Percentiles rank a stretch among this genome's conserved stretches.
phyloP scores from a whole-genome alignment of 352 stramenopile species.

The Vaucheria bursata region DNA sequence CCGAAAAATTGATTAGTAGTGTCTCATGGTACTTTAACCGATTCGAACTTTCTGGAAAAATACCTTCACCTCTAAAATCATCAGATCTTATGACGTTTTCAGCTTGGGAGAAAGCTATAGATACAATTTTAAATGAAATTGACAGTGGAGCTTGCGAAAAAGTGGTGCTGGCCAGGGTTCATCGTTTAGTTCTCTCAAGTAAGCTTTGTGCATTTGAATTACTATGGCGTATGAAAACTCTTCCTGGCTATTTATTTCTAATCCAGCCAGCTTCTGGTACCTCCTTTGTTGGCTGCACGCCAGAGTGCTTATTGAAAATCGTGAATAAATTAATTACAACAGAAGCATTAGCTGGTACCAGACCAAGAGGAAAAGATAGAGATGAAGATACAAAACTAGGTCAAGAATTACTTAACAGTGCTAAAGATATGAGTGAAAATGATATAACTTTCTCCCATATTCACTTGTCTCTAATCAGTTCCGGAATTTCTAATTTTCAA shows the following conservation, averaged over 20 bases:
- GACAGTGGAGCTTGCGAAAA: neutral
- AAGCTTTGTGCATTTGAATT: slow-evolving; percentile 16
- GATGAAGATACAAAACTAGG: slow-evolving; percentile 28
- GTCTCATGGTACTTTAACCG: neutral
- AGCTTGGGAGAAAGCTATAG: neutral
- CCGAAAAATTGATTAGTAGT: neutral
- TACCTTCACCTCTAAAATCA: neutral
- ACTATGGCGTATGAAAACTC: slow-evolving; percentile 15
- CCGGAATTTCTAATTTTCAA: no score
- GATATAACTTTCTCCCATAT: slow-evolving; percentile 29
- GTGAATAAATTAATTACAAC: slow-evolving; percentile 23
- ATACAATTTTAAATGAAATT: neutral
- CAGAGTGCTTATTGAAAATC: slow-evolving; percentile 42
- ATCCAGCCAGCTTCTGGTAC: slow-evolving; percentile 6
- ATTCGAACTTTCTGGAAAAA: neutral
- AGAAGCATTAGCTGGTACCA: slow-evolving; percentile 45
- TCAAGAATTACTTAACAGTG: slow-evolving; percentile 37
- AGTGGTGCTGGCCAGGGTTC: slow-evolving; percentile 35
- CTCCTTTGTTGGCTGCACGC: slow-evolving; percentile 46
- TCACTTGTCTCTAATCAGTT: no score
- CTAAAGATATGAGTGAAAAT: slow-evolving; percentile 45
- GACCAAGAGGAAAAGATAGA: slow-evolving; percentile 11
- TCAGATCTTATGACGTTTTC: neutral
- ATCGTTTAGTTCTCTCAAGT: slow-evolving; percentile 12
- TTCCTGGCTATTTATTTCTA: slow-evolving; percentile 38